These are phyloP conservation scores for Epichloe scottii DNA, from an alignment of 2,329 filamentous ascomycete species.

Conservation along the genomic window DNA sequence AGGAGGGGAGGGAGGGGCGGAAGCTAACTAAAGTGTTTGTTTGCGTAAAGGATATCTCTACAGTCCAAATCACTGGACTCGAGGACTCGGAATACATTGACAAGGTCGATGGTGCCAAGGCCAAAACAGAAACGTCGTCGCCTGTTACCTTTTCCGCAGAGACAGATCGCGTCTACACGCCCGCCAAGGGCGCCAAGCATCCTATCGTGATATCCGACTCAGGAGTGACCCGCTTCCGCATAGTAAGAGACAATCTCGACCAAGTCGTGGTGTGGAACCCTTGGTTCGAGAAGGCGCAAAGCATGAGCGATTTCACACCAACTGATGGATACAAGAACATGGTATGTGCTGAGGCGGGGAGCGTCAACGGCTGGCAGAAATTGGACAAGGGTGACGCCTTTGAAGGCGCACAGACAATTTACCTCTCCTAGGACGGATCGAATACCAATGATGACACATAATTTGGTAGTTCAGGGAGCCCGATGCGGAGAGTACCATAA, in stretches of 20 bases:
- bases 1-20: too few relatives aligned
- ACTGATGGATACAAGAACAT: constrained; percentile 86
- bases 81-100: constrained; percentile 66
- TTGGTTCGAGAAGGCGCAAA: constrained; percentile 72
- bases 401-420: constrained; percentile 48
- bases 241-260: constrained; percentile 72
- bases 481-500: too few relatives aligned
- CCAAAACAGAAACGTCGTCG: constrained; percentile 51
- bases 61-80: constrained; percentile 62
- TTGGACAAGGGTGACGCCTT: constrained; percentile 66
- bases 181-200: constrained; percentile 44
- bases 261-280: constrained; percentile 97
- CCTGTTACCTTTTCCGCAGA: constrained; percentile 61
- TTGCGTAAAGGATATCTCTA: constrained; percentile 59
- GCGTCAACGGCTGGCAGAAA: constrained; percentile 69
- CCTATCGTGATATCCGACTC: constrained; percentile 49
- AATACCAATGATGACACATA: too few relatives aligned
- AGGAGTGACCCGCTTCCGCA: constrained; percentile 53
- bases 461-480: too few relatives aligned
- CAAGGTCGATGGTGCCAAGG: constrained; percentile 58
- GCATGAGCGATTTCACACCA: constrained; percentile 77
- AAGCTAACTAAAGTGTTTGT: neutral
- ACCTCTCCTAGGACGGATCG: constrained; percentile 14
- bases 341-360: constrained; percentile 87
- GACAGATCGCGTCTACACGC: constrained; percentile 80